Percentiles rank a stretch among this genome's conserved stretches.
Evolutionary conservation across 148 eudicot genomes (phyloP).

Genomic region (Persicaria maculosa): DNA sequence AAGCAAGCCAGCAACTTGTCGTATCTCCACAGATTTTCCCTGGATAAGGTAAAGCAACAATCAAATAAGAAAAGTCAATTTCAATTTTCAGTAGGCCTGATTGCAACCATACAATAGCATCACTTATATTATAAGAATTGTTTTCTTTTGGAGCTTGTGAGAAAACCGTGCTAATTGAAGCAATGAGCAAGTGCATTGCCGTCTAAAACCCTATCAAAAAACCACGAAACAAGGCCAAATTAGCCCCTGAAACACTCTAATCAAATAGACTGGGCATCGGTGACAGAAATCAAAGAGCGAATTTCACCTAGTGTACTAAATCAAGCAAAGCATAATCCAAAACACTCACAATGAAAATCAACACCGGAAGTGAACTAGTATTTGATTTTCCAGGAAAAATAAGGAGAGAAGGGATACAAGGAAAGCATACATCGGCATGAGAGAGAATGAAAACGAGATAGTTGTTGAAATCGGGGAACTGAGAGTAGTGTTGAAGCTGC

Average conservation of each 20-base stretch:
- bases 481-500: conserved; percentile 79
- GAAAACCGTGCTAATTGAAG: not conserved
- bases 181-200: not conserved
- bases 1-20: conserved; percentile 96
- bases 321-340: not conserved
- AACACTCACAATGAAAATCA: not conserved
- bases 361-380: not conserved
- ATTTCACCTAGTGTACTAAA: not conserved
- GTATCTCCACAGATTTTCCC: conserved; percentile 77
- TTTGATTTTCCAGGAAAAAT: not conserved
- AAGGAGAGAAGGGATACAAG: not conserved
- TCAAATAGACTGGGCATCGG: not conserved
- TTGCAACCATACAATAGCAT: not conserved
- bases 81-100: not conserved
- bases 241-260: not conserved
- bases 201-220: not conserved
- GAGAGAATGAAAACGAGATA: conserved; percentile 79
- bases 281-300: not conserved
- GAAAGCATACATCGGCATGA: conserved; percentile 56
- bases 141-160: not conserved
- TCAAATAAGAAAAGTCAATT: not conserved
- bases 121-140: not conserved
- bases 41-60: conserved; percentile 11
- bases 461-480: conserved; percentile 90
- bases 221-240: not conserved